These are phyloP conservation scores for Theobroma grandiflorum DNA, from an alignment of 441 rosid genomes.

Conservation along the genomic window DNA sequence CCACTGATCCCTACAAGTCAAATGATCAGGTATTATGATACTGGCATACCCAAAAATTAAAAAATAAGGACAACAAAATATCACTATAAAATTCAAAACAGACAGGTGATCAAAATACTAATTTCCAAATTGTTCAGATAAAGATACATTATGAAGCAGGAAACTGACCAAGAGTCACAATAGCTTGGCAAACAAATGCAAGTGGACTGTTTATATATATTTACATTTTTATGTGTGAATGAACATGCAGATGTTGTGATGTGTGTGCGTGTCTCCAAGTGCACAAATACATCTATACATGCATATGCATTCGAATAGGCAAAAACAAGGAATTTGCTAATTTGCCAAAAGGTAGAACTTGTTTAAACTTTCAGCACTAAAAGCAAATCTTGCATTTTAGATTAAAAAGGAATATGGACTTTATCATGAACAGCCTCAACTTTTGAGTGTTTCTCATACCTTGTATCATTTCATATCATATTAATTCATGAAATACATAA, in stretches of 20 bases:
- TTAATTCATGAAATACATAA: neutral
- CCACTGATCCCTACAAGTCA: conserved; percentile 64
- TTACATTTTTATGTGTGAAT: neutral
- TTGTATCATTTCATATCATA: conserved; percentile 1
- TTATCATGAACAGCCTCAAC: neutral
- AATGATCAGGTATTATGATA: conserved; percentile 24
- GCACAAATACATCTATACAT: neutral
- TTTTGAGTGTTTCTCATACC: neutral
- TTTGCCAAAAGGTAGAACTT: neutral
- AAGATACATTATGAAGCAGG: conserved; percentile 8
- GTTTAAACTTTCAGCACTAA: neutral
- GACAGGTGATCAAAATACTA: neutral
- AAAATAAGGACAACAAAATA: conserved; percentile 5
- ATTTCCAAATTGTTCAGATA: neutral
- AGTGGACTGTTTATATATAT: neutral
- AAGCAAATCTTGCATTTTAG: neutral
- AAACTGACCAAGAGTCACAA: neutral
- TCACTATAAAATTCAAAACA: neutral
- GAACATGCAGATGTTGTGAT: neutral
- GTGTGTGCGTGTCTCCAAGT: neutral
- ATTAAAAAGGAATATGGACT: neutral
- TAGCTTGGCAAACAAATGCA: neutral
- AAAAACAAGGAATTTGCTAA: neutral
- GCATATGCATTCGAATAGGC: neutral
- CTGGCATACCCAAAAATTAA: neutral